Conservation (phyloP, 2,329 filamentous ascomycete species). For the Fusarium humuli region DNA sequence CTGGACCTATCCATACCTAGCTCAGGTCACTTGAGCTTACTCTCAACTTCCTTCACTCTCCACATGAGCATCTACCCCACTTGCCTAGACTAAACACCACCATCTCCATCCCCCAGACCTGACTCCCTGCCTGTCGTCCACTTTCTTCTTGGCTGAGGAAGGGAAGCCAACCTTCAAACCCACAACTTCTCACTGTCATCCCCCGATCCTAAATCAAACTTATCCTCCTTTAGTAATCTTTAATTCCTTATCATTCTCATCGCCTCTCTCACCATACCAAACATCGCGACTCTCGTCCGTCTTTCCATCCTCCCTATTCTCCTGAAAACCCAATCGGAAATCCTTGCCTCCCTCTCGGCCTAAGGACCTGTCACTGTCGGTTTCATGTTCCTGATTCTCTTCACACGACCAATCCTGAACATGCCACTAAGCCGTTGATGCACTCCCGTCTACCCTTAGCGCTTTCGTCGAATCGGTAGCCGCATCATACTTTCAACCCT, state of each 20-base stretch:
- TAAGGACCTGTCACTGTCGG: slow-evolving; percentile 3
- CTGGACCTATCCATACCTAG: slow-evolving; percentile 3
- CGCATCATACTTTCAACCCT: background rate
- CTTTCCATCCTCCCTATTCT: background rate
- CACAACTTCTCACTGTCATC: background rate
- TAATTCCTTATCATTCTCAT: slow-evolving; percentile 1
- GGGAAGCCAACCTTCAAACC: background rate
- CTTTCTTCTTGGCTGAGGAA: slow-evolving; percentile 19
- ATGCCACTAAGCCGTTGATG: slow-evolving; percentile 40
- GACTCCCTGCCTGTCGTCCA: slow-evolving; percentile 25
- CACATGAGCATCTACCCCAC: slow-evolving; percentile 37
- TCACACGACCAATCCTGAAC: slow-evolving; percentile 25
- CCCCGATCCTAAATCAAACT: background rate
- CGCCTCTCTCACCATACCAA: background rate
- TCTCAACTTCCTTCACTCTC: slow-evolving; percentile 28
- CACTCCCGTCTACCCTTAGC: slow-evolving; percentile 36
- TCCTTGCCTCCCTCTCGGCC: background rate
- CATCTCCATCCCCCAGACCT: slow-evolving; percentile 25
- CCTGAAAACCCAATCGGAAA: slow-evolving; percentile 7
- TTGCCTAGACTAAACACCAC: slow-evolving; percentile 39
- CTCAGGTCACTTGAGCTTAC: slow-evolving; percentile 31
- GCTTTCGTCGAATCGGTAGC: background rate
- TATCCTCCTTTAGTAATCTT: slow-evolving; percentile 3
- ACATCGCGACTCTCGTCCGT: background rate
- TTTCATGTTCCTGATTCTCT: slow-evolving; percentile 39